Percentiles rank a stretch among this genome's conserved stretches.
Conservation (phyloP, 345 rosid genomes). For the Brassica cretica region DNA sequence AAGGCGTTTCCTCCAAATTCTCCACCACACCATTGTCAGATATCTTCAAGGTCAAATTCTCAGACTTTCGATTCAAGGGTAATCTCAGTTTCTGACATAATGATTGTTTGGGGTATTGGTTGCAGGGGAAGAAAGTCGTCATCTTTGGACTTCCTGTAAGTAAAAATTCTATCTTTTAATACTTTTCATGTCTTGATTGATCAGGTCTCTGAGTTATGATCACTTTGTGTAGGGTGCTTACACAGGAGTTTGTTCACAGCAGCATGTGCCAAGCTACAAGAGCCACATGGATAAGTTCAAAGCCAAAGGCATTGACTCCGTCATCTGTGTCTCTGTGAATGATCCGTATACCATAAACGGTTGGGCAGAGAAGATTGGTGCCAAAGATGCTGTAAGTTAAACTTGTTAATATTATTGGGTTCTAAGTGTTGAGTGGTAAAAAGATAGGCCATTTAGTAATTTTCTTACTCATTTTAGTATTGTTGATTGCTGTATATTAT, state of each 20-base stretch:
- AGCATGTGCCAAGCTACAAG: constrained; percentile 94
- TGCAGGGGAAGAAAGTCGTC: constrained; percentile 91
- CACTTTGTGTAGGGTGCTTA: constrained; percentile 64
- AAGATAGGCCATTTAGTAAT: neutral
- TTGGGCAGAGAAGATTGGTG: constrained; percentile 80
- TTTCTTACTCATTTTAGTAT: neutral
- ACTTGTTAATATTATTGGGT: neutral
- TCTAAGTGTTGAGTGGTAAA: too few species aligned
- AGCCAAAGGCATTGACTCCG: constrained; percentile 85
- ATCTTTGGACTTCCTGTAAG: constrained; percentile 94
- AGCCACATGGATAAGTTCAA: constrained; percentile 73
- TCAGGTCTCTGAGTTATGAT: constrained; percentile 15
- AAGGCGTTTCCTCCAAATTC: constrained; percentile 76
- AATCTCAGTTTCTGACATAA: constrained; percentile 4
- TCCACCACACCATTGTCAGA: constrained; percentile 69
- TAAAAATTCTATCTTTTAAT: constrained; percentile 14
- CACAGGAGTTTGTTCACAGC: constrained; percentile 86
- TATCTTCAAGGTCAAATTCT: constrained; percentile 60
- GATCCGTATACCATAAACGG: constrained; percentile 75
- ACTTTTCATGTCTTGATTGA: constrained; percentile 3
- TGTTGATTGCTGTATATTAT: constrained; percentile 1
- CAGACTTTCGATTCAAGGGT: neutral
- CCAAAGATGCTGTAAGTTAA: constrained; percentile 67
- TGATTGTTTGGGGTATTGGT: constrained; percentile 9
- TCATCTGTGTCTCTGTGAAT: constrained; percentile 82